phyloP scores from a whole-genome alignment of 306 rosid species.

The Fragaria nilgerrensis region DNA sequence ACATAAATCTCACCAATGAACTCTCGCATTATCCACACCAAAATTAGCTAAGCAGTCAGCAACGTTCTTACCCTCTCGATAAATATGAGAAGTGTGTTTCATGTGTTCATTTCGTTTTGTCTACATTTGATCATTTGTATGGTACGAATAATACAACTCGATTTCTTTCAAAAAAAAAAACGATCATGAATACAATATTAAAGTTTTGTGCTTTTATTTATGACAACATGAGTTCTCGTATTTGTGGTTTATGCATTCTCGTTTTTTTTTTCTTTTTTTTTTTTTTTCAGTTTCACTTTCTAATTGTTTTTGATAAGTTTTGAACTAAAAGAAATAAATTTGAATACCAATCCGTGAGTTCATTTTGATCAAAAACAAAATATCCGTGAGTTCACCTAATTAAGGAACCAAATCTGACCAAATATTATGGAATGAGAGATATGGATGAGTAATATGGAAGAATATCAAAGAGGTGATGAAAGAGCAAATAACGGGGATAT shows the following conservation, averaged over 20 bases:
- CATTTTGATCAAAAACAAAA: not conserved
- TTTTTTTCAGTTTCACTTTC: not conserved
- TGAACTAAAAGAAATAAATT: not conserved
- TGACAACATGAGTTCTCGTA: no score
- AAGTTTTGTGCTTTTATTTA: no score
- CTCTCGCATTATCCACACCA: no score
- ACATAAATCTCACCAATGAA: no score
- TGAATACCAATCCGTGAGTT: not conserved
- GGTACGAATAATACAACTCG: no score
- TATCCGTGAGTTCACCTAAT: conserved; percentile 1
- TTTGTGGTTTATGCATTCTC: not conserved
- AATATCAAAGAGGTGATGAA: not conserved
- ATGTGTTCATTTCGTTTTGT: not conserved
- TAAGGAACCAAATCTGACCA: not conserved
- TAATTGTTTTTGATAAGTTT: not conserved
- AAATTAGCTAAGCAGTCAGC: no score
- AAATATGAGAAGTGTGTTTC: no score
- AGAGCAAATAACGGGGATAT: not conserved
- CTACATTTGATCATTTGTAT: no score
- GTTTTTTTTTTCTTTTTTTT: no score
- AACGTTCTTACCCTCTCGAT: no score
- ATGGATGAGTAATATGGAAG: not conserved
- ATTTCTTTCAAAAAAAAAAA: no score
- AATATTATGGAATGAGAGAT: not conserved
- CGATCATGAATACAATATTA: no score